phyloP scores from a whole-genome alignment of 441 rosid genomes.

The Pelargonium cotyledonis region DNA sequence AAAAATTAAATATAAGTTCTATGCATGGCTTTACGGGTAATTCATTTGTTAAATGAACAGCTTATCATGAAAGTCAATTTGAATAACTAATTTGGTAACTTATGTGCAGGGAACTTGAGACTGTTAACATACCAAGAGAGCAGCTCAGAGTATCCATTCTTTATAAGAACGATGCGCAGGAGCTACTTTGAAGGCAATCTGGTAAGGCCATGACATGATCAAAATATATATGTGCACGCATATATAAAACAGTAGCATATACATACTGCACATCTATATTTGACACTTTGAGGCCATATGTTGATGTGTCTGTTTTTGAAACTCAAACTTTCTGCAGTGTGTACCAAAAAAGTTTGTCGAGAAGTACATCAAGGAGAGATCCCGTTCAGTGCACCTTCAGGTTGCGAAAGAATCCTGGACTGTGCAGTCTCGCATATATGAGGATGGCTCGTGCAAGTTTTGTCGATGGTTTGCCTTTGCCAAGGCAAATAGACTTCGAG shows the following conservation, averaged over 20 bases:
- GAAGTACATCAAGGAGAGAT: constrained; percentile 1
- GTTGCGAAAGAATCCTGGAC: neutral
- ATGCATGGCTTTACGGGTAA: neutral
- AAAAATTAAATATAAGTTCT: neutral
- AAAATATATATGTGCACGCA: neutral
- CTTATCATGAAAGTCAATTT: neutral
- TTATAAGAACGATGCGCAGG: neutral
- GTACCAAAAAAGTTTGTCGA: neutral
- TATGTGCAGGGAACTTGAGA: neutral
- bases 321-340: neutral
- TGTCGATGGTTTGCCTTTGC: neutral
- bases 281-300: neutral
- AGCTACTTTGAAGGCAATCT: neutral
- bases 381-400: neutral
- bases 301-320: neutral
- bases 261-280: no score
- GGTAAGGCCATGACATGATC: neutral
- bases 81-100: neutral
- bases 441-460: constrained; percentile 3
- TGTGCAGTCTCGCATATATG: neutral
- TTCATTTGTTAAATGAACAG: neutral
- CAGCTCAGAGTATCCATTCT: neutral
- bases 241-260: no score
- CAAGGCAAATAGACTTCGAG: neutral
- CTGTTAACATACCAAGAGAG: neutral